Conservation (phyloP, 1,284 basidiomycete genomes). For the Leccinum fuscescens region DNA sequence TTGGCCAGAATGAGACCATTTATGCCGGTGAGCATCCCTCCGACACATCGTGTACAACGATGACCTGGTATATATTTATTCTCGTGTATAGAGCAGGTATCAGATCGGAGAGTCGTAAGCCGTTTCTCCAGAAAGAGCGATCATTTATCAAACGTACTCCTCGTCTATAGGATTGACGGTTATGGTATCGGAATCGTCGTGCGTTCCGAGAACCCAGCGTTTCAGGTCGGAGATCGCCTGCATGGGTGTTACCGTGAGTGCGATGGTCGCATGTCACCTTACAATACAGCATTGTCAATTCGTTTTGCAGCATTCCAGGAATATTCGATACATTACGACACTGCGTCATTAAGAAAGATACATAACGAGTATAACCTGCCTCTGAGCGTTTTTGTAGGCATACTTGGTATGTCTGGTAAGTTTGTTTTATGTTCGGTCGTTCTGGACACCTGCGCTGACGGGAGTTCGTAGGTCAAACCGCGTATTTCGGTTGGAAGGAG, state of each 20-base stretch:
- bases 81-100: not conserved
- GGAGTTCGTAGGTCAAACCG: constrained; percentile 15
- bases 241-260: constrained; percentile 13
- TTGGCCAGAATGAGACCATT: constrained; percentile 2
- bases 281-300: not conserved
- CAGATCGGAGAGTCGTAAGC: constrained; percentile 14
- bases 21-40: constrained; percentile 3
- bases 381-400: constrained; percentile 19
- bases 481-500: constrained; percentile 26
- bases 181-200: constrained; percentile 14
- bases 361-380: constrained; percentile 21
- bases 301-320: constrained; percentile 19
- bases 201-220: constrained; percentile 18
- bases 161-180: constrained; percentile 2
- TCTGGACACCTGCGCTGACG: not conserved
- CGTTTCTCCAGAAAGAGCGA: not conserved
- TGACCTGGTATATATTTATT: not conserved
- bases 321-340: constrained; percentile 10
- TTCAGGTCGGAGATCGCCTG: constrained; percentile 17
- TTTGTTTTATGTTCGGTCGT: not conserved
- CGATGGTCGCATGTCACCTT: no score
- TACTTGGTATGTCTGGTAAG: not conserved
- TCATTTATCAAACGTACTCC: not conserved
- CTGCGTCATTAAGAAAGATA: constrained; percentile 5
- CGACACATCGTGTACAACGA: not conserved